Conservation (phyloP, 2,329 filamentous ascomycete genomes). For the Volutella citrinella region DNA sequence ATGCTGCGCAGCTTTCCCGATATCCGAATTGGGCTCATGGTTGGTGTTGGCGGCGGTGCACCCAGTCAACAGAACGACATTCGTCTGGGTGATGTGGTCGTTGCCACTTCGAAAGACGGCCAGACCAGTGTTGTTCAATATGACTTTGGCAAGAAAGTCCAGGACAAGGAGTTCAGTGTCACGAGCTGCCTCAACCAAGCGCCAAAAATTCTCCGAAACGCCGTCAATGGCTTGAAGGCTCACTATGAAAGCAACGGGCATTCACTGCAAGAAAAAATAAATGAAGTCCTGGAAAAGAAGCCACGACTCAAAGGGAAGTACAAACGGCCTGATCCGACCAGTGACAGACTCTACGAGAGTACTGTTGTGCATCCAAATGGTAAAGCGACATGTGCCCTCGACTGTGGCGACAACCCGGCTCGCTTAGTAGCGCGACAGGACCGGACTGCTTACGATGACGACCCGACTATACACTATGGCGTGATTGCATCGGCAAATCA, state of each 20-base stretch:
- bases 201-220: conserved; percentile 4
- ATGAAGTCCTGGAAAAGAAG: background rate
- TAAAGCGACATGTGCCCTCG: background rate
- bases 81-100: conserved; percentile 21
- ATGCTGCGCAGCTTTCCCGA: conserved; percentile 30
- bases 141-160: conserved; percentile 17
- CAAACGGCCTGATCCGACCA: background rate
- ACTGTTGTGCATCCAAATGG: conserved; percentile 5
- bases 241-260: conserved; percentile 7
- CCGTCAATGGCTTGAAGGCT: conserved; percentile 2
- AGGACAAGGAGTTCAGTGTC: conserved; percentile 6
- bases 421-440: conserved; percentile 2
- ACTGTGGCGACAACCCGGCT: conserved; percentile 6
- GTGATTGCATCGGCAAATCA: conserved; percentile 14
- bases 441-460: conserved; percentile 5
- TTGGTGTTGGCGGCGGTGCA: conserved; percentile 24
- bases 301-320: conserved; percentile 9
- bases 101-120: conserved; percentile 1
- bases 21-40: conserved; percentile 22
- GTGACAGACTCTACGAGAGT: conserved; percentile 9
- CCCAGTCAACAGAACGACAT: conserved; percentile 31
- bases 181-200: conserved; percentile 13
- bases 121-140: conserved; percentile 17
- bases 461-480: conserved; percentile 18
- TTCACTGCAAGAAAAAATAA: conserved; percentile 1